phyloP scores from a whole-genome alignment of 306 rosid species.

The Mucuna pruriens region DNA sequence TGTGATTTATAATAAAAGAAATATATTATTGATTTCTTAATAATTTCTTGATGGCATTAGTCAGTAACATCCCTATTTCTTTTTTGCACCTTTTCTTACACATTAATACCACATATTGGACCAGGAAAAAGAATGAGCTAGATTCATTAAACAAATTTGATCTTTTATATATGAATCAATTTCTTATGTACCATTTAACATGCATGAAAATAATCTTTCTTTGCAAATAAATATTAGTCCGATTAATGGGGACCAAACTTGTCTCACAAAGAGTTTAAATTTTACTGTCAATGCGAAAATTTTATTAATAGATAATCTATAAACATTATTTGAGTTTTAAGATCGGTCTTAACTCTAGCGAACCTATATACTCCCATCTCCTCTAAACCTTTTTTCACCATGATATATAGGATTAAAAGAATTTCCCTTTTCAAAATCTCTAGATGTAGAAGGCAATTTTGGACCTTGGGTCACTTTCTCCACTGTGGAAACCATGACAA shows the following conservation, averaged over 20 bases:
- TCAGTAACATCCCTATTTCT: neutral
- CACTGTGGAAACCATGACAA: constrained; percentile 27
- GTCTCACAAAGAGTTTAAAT: too few species aligned
- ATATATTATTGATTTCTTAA: neutral
- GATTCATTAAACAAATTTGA: neutral
- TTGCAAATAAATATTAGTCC: too few species aligned
- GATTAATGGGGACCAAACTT: too few species aligned
- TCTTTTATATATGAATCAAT: neutral
- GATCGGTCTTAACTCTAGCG: too few species aligned
- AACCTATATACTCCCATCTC: too few species aligned
- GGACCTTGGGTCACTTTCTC: constrained; percentile 37
- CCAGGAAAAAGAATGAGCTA: neutral
- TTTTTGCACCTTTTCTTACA: neutral
- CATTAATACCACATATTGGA: neutral
- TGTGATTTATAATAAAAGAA: neutral
- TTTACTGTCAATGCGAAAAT: too few species aligned
- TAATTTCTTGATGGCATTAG: neutral
- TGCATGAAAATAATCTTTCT: neutral
- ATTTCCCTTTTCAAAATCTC: neutral
- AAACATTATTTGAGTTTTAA: too few species aligned
- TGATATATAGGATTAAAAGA: too few species aligned
- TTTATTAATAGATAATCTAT: too few species aligned
- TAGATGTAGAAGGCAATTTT: constrained; percentile 11
- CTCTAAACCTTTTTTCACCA: too few species aligned
- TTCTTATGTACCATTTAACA: neutral